Evolutionary conservation across 2,329 filamentous ascomycete genomes (phyloP).

Genomic region (Cladorrhinum sp.): DNA sequence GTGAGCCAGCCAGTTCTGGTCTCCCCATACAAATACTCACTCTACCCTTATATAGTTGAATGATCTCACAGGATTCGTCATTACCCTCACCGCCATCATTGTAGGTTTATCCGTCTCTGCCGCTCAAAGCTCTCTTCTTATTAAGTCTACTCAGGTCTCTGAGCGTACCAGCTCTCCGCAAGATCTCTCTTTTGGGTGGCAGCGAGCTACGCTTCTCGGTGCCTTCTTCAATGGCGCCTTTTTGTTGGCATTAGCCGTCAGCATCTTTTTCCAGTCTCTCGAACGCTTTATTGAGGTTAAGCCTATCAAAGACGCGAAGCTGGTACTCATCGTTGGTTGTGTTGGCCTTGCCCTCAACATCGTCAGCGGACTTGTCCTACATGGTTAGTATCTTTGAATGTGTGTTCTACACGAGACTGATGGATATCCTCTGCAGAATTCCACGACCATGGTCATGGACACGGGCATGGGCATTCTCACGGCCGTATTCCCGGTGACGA

Average conservation of each 20-base stretch:
- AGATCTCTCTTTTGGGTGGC: slow-evolving; percentile 70
- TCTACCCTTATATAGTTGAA: slow-evolving; percentile 51
- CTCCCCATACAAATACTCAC: neutral
- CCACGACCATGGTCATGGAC: slow-evolving; percentile 9
- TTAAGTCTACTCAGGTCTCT: slow-evolving; percentile 46
- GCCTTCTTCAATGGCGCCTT: slow-evolving; percentile 81
- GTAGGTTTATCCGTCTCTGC: slow-evolving; percentile 39
- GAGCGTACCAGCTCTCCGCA: slow-evolving; percentile 55
- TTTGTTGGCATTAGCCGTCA: slow-evolving; percentile 66
- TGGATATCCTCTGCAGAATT: slow-evolving; percentile 12
- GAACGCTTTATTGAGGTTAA: slow-evolving; percentile 63
- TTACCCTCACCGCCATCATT: slow-evolving; percentile 62
- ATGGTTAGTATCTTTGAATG: slow-evolving; percentile 44
- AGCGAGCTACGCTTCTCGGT: slow-evolving; percentile 67
- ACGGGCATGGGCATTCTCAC: slow-evolving; percentile 13
- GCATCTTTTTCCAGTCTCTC: slow-evolving; percentile 69
- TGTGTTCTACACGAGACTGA: neutral
- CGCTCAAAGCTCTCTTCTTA: neutral
- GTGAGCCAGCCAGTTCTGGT: slow-evolving; percentile 39
- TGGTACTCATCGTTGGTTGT: slow-evolving; percentile 67
- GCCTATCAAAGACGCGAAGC: slow-evolving; percentile 59
- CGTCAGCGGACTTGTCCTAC: slow-evolving; percentile 62
- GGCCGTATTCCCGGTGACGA: slow-evolving; percentile 30
- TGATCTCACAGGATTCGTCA: slow-evolving; percentile 66
- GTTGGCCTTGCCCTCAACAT: slow-evolving; percentile 66